These are phyloP conservation scores for Podila clonocystis DNA, from an alignment of 192 early-diverging fungal genomes.

Conservation along the genomic window DNA sequence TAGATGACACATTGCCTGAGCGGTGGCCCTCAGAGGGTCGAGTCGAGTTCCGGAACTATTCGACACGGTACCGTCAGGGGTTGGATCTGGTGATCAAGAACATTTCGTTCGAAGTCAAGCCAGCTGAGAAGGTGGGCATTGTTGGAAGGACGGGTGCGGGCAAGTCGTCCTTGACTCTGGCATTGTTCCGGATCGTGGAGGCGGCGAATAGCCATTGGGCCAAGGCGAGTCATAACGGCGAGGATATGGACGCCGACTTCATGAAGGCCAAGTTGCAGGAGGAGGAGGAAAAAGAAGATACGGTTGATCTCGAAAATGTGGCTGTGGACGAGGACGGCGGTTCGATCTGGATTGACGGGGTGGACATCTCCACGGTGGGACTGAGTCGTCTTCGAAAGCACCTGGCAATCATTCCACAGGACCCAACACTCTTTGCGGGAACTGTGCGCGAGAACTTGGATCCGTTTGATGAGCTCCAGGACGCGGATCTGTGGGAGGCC, in stretches of 20 bases:
- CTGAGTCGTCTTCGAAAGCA: conserved; percentile 60
- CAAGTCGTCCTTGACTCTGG: conserved; percentile 77
- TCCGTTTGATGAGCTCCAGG: conserved; percentile 54
- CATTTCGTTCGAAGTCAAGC: conserved; percentile 57
- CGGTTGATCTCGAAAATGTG: conserved; percentile 65
- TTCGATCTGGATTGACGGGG: conserved; percentile 63
- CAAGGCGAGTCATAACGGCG: conserved; percentile 11
- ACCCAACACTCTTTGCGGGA: conserved; percentile 71
- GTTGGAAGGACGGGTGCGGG: conserved; percentile 66
- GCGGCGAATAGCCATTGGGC: conserved; percentile 52
- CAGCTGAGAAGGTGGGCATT: conserved; percentile 36
- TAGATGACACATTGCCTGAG: conserved; percentile 47
- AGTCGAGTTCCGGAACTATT: conserved; percentile 27
- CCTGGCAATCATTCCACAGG: conserved; percentile 83
- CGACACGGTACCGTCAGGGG: conserved; percentile 33
- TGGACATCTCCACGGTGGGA: conserved; percentile 58
- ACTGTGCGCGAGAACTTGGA: conserved; percentile 64
- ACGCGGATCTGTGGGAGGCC: conserved; percentile 70
- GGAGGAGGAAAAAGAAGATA: conserved; percentile 5
- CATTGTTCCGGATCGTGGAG: conserved; percentile 84
- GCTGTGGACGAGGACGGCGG: conserved; percentile 66
- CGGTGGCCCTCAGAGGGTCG: conserved; percentile 28
- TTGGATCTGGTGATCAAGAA: conserved; percentile 59
- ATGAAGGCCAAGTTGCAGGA: too few species aligned
- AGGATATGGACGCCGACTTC: background rate